Base-by-base conservation (phyloP, 2,329 filamentous ascomycete species). In the Fusarium decemcellulare region DNA sequence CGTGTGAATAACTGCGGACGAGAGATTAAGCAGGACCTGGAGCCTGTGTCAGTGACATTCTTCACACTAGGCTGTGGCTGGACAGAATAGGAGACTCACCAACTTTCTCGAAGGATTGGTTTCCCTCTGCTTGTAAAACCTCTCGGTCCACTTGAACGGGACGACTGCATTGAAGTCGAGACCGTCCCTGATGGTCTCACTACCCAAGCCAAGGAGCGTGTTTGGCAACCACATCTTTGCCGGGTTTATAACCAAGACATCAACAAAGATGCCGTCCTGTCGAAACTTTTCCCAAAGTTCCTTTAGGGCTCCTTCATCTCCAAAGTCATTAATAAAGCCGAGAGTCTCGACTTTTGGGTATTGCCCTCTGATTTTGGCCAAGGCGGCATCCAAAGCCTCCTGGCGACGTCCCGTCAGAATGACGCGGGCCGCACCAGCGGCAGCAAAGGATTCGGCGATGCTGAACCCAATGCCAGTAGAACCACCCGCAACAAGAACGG, bases 401-500 rank as follows among this genome's bases (percentile, higher is more conserved):
- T 36, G 47, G 10, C 55, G 54, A n/a, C 55, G 54, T 18, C 78
- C 81, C 4, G 79, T 65, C 42, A 86, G 74, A 37, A 80, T 77
- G 44, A 85, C 73, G 7, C 72, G 74, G 3, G 72, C 34, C 4
- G 81, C 80, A 0, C 76, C 76, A 1, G 84, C 84, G 5, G 68
- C 63, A 15, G 78, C 75, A 68, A 85, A 92, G 46, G 88, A 80
- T 51, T 85, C 82, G 2, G 90, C 90, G 10, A 91, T 86, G 1
- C 88, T 86, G 63, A 88, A 87, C 6, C 91, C 91, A 57, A 93
- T 88, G 40, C 91, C 89, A 0, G 83, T 85, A 2, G 87, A 86
- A n/a, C 86, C 89, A 44, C 91, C 91, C 2, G 89, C 91, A 73
- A 93, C 88, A 11, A 93, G 81, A 8, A 91, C 87, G 4, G 85